phyloP scores from a whole-genome alignment of 345 rosid genomes.

The Heritiera fomes region DNA sequence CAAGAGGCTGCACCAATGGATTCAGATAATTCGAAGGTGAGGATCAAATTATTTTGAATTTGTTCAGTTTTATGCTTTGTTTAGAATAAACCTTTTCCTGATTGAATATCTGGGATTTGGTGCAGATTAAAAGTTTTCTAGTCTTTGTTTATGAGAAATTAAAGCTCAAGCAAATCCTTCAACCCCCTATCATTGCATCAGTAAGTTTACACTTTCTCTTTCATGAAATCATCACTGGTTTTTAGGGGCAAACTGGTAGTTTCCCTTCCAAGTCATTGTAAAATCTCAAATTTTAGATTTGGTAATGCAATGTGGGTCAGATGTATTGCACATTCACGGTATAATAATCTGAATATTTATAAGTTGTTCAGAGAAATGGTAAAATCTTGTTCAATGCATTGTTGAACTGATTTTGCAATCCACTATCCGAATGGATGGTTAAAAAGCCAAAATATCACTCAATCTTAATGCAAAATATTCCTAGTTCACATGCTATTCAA shows the following conservation, averaged over 20 bases:
- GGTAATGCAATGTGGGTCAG: neutral
- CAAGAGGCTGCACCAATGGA: constrained; percentile 37
- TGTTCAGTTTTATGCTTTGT: constrained; percentile 10
- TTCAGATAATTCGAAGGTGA: constrained; percentile 52
- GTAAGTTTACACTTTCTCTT: constrained; percentile 46
- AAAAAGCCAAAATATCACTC: neutral
- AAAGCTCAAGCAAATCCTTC: constrained; percentile 95
- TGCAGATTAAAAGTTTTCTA: constrained; percentile 61
- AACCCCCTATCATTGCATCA: constrained; percentile 93
- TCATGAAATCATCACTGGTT: neutral
- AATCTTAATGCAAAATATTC: neutral
- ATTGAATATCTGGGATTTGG: constrained; percentile 2
- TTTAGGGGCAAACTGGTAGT: neutral
- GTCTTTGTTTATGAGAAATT: constrained; percentile 68
- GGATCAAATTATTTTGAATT: constrained; percentile 14
- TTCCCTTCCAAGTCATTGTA: neutral
- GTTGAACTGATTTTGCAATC: neutral
- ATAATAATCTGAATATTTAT: neutral
- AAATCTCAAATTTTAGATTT: constrained; percentile 4
- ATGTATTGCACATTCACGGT: neutral
- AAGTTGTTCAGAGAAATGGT: neutral
- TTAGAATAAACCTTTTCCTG: neutral
- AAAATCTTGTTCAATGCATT: neutral
- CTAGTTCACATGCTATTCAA: neutral
- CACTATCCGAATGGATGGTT: neutral